Conservation (phyloP, 306 rosid genomes). For the Vicia faba region DNA sequence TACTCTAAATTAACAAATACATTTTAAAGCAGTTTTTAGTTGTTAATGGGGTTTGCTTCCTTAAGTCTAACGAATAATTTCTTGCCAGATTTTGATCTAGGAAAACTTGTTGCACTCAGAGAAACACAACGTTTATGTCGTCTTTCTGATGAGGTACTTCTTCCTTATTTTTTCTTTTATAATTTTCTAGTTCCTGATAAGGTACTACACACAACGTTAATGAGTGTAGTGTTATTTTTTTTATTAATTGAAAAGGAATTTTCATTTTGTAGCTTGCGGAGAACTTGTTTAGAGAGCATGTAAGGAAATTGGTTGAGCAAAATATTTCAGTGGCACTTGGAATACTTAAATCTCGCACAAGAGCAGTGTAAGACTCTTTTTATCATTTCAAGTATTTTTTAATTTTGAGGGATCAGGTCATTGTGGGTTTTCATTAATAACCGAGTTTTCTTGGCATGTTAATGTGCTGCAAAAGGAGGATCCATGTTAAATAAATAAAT, state of each 20-base stretch:
- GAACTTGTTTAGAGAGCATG: constrained; percentile 72
- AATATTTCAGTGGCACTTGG: constrained; percentile 67
- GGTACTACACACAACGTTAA: no score
- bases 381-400: constrained; percentile 14
- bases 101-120: constrained; percentile 70
- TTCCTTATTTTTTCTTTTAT: constrained; percentile 32
- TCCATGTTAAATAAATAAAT: constrained; percentile 20
- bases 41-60: constrained; percentile 20
- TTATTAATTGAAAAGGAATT: constrained; percentile 28
- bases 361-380: constrained; percentile 66
- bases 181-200: no score
- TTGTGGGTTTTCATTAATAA: constrained; percentile 16
- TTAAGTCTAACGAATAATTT: constrained; percentile 32
- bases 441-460: constrained; percentile 12
- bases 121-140: constrained; percentile 63
- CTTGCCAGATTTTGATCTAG: constrained; percentile 64
- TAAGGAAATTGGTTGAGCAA: constrained; percentile 81
- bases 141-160: constrained; percentile 84
- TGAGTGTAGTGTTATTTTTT: constrained; percentile 29
- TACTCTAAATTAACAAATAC: constrained; percentile 3
- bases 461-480: constrained; percentile 23
- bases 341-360: constrained; percentile 76
- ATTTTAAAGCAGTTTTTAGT: neutral
- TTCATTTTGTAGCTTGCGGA: constrained; percentile 71
- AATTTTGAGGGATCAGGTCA: constrained; percentile 29